Evolutionary conservation across 78 protist genomes (phyloP).

Genomic region (Isochrysis galbana): DNA sequence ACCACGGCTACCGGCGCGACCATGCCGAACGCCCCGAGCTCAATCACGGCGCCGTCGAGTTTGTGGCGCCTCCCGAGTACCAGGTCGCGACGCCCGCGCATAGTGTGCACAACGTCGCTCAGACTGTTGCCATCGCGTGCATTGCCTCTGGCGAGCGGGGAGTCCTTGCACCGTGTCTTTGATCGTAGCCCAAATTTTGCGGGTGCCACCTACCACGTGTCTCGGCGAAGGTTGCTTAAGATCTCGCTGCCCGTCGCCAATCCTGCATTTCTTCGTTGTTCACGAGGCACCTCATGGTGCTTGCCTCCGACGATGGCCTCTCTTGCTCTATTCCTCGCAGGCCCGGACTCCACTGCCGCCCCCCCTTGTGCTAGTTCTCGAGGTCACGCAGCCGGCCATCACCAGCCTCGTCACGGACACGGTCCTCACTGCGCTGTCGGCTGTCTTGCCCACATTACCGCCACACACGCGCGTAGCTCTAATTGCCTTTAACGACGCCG

Average conservation of each 20-base stretch:
- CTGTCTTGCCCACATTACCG: background rate
- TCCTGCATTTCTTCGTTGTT: too few relatives aligned
- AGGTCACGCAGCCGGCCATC: background rate
- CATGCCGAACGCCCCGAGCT: conserved; percentile 27
- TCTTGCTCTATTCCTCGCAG: background rate
- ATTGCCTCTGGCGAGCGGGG: too few relatives aligned
- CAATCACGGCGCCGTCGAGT: background rate
- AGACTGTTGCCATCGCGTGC: too few relatives aligned
- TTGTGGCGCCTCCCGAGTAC: background rate
- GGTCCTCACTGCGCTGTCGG: background rate
- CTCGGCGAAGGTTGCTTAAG: too few relatives aligned
- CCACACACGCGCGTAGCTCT: conserved; percentile 19
- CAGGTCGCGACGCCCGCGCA: too few relatives aligned
- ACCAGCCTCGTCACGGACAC: background rate
- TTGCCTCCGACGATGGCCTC: too few relatives aligned
- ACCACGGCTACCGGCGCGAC: background rate
- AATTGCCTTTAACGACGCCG: conserved; percentile 49
- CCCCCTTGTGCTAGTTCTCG: background rate
- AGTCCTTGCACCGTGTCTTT: too few relatives aligned
- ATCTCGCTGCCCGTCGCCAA: too few relatives aligned
- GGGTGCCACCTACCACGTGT: too few relatives aligned
- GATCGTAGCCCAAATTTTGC: too few relatives aligned
- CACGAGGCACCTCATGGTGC: too few relatives aligned
- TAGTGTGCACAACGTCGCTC: too few relatives aligned
- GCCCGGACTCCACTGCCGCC: conserved; percentile 16